Percentiles rank a stretch among this genome's conserved stretches.
Conservation (phyloP, 768 basidiomycete species). For the Boletus rubroflammeus region DNA sequence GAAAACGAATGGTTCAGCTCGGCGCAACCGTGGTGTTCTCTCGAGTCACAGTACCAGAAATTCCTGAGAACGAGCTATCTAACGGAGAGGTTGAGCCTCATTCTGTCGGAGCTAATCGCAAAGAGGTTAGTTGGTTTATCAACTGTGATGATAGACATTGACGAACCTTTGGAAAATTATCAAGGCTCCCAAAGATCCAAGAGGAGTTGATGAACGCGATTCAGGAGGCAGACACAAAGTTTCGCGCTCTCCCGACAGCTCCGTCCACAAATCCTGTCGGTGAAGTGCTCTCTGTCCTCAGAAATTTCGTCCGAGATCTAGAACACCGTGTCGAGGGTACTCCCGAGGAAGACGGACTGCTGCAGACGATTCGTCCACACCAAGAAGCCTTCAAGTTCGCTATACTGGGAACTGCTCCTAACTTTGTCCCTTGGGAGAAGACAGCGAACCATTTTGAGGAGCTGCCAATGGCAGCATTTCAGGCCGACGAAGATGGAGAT, state of each 20-base stretch:
- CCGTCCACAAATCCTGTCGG: slow-evolving; percentile 54
- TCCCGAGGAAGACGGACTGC: slow-evolving; percentile 46
- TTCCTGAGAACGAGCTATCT: slow-evolving; percentile 57
- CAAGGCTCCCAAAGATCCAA: slow-evolving; percentile 60
- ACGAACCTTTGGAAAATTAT: neutral
- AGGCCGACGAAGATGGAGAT: slow-evolving; percentile 39
- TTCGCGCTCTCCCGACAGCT: slow-evolving; percentile 41
- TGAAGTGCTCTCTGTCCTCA: slow-evolving; percentile 51
- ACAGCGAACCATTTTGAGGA: neutral
- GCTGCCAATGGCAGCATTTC: slow-evolving; percentile 26
- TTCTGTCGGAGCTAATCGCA: slow-evolving; percentile 60
- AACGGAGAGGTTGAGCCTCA: slow-evolving; percentile 52
- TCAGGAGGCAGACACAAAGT: slow-evolving; percentile 32
- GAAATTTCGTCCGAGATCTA: slow-evolving; percentile 46
- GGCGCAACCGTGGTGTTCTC: slow-evolving; percentile 49
- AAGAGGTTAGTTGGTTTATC: slow-evolving; percentile 43
- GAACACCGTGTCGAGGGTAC: slow-evolving; percentile 48
- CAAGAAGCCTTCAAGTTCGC: slow-evolving; percentile 45
- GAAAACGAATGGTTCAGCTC: slow-evolving; percentile 59
- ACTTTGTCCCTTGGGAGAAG: slow-evolving; percentile 50
- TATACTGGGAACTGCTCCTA: slow-evolving; percentile 53
- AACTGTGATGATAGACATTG: neutral
- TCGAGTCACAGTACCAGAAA: slow-evolving; percentile 47
- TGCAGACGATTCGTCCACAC: slow-evolving; percentile 52
- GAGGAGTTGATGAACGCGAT: slow-evolving; percentile 52